These are phyloP conservation scores for Crithidia sp. DNA, from an alignment of 208 protist species.

Conservation along the genomic window DNA sequence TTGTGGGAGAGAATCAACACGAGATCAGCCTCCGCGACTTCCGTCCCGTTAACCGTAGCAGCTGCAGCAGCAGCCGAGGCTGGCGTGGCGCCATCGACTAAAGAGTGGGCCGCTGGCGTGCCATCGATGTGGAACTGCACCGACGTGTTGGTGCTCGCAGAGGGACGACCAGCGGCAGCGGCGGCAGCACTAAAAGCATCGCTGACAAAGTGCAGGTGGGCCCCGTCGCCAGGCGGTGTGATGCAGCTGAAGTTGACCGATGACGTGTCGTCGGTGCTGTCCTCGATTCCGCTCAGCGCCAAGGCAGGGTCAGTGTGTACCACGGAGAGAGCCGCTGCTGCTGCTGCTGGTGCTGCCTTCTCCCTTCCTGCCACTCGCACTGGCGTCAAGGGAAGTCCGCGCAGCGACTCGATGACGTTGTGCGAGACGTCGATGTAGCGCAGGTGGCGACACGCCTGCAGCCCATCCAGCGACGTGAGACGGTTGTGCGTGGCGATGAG, in stretches of 20 bases:
- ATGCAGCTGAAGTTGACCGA: constrained; percentile 3
- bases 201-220: neutral
- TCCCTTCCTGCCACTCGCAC: neutral
- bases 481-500: constrained; percentile 44
- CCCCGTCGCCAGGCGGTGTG: neutral
- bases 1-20: constrained; percentile 24
- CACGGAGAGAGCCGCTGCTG: neutral
- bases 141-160: constrained; percentile 9
- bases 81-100: neutral
- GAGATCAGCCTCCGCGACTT: neutral
- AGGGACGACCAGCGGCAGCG: neutral
- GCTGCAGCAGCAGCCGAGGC: neutral
- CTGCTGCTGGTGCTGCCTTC: neutral
- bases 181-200: neutral
- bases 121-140: constrained; percentile 11
- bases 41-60: neutral
- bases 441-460: constrained; percentile 34
- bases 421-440: constrained; percentile 41
- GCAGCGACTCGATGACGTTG: constrained; percentile 35
- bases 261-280: neutral
- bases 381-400: constrained; percentile 25
- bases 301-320: neutral
- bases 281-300: neutral
- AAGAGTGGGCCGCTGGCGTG: neutral
- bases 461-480: constrained; percentile 29